These are phyloP conservation scores for Madurella mycetomatis DNA, from an alignment of 2,329 filamentous ascomycete species.

Conservation along the genomic window DNA sequence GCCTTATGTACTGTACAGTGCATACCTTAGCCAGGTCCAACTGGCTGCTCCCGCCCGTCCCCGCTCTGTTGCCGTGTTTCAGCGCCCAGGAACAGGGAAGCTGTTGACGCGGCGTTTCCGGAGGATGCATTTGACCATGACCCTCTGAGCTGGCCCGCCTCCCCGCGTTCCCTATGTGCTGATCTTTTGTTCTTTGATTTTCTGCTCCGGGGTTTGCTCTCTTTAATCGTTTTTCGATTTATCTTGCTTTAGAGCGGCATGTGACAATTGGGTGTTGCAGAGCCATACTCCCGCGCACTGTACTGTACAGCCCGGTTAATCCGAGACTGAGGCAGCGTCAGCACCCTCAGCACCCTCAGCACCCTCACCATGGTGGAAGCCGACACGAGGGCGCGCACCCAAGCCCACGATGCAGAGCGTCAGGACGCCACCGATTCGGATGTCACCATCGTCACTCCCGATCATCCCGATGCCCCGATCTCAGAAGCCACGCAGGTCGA, in stretches of 20 bases:
- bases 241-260: neutral
- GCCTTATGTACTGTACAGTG: too few species aligned
- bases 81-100: neutral
- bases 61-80: neutral
- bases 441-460: conserved; percentile 21
- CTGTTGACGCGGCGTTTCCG: neutral
- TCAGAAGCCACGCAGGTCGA: conserved; percentile 36
- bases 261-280: neutral
- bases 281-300: neutral
- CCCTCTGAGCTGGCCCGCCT: neutral
- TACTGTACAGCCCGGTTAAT: neutral
- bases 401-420: conserved; percentile 12
- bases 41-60: neutral
- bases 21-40: neutral
- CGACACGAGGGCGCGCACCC: conserved; percentile 1
- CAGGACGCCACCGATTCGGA: conserved; percentile 10
- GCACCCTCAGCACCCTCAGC: neutral
- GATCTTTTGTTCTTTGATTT: neutral
- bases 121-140: neutral
- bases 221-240: too few species aligned
- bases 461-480: conserved; percentile 41
- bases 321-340: too few species aligned
- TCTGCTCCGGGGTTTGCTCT: neutral
- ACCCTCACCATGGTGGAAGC: conserved; percentile 20
- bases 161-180: neutral